These are phyloP conservation scores for Suhomyces chickasaworum DNA, from an alignment of 1,139 yeast genomes.

Conservation along the genomic window DNA sequence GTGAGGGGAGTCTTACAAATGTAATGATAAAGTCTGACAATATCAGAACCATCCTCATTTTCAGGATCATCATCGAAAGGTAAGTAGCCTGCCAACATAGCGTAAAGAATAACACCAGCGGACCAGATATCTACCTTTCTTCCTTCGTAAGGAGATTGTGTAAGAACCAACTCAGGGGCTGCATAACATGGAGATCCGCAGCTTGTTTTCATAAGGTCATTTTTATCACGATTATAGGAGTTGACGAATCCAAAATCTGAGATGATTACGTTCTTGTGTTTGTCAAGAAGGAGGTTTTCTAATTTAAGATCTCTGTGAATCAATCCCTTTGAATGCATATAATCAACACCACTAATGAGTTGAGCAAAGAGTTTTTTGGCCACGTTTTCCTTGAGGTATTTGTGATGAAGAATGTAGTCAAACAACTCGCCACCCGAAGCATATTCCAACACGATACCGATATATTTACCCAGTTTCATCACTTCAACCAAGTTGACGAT, in stretches of 20 bases:
- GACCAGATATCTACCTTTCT: conserved; percentile 97
- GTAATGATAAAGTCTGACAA: conserved; percentile 85
- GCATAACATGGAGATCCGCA: conserved; percentile 99
- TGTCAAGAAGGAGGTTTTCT: conserved; percentile 71
- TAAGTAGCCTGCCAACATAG: conserved; percentile 95
- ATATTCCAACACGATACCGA: conserved; percentile 93
- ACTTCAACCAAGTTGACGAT: conserved; percentile 91
- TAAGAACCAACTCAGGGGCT: conserved; percentile 93
- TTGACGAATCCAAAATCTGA: conserved; percentile 93
- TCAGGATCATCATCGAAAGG: conserved; percentile 98
- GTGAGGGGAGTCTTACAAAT: conserved; percentile 90
- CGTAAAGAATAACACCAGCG: conserved; percentile 90
- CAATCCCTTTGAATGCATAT: conserved; percentile 81
- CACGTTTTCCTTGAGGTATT: conserved; percentile 78
- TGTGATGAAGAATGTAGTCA: conserved; percentile 85
- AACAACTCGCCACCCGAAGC: conserved; percentile 98
- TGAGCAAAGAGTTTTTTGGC: conserved; percentile 93
- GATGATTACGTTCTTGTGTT: conserved; percentile 75
- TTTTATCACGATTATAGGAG: conserved; percentile 64
- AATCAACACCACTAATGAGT: conserved; percentile 88
- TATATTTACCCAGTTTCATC: conserved; percentile 88
- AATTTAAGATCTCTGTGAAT: conserved; percentile 81
- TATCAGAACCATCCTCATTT: conserved; percentile 95
- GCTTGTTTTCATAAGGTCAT: conserved; percentile 88
- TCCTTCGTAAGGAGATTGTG: conserved; percentile 88